Evolutionary conservation across 345 rosid species (phyloP), one percentile per base, ranked within the genome.

Genomic region (Balakata baccata): DNA sequence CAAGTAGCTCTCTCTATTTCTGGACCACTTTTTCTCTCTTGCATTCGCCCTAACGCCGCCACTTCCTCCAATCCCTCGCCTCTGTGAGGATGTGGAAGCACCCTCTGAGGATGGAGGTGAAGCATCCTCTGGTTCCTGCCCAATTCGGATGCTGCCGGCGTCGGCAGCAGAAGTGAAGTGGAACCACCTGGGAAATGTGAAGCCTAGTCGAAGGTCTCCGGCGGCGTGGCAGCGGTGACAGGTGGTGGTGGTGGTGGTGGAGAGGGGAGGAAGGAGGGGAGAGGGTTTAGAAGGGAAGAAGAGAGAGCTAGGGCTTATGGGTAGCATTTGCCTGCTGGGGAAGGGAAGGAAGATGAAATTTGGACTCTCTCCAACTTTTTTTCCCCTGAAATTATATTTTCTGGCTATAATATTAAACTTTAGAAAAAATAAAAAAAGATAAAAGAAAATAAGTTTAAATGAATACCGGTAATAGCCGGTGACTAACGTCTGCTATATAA

Each of bases 1-100:
- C 91, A 94, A 84, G 81, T 90, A 94, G 82, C 95, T 92, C 85
- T 88, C 87, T 38, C 92, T 79, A 57, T 88, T 83, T 78, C 92
- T 86, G 66, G 96, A 88, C 97, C 98, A 94, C 18, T 86, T 87
- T 76, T 76, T 76, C 79, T 91, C 92, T 82, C 71, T 84, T 66
- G 91, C 93, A 74, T 87, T 86, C 80, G 75, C 88, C 41, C 85
- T 86, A 18, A 73, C 77, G 52, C 86, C 70, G 18, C 63, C 69
- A n/a, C 81, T 66, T 0, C 78, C 76, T 46, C 74, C 74, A n/a
- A 56, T 39, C 3, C 82, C 81, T 39, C 69, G 60, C 81, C 75
- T 49, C 59, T 23, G 66, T 0, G 57, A 13, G 18, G 47, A 43
- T n/a, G 14, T 14, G 50, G 61, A 64, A 14, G 65, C 53, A 11